Conservation (phyloP, 495 filamentous ascomycete species). For the Xylaria venustula region DNA sequence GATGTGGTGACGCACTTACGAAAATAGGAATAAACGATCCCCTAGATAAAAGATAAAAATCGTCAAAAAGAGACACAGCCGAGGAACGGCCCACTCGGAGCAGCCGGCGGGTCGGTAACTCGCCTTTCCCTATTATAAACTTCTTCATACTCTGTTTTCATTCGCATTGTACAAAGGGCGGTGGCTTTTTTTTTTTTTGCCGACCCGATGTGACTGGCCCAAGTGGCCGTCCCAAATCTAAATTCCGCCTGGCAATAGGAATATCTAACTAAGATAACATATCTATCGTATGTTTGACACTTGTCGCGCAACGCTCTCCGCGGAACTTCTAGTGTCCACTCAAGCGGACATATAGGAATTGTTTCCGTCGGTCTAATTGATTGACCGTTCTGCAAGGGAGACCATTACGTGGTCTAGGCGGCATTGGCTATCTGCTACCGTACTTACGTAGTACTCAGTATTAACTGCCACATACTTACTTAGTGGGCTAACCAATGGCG, state of each 20-base stretch:
- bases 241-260: neutral
- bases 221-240: too few relatives aligned
- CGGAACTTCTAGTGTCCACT: neutral
- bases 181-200: too few relatives aligned
- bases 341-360: neutral
- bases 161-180: neutral
- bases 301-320: neutral
- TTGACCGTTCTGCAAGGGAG: neutral
- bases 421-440: too few relatives aligned
- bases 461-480: too few relatives aligned
- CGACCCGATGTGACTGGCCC: too few relatives aligned
- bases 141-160: too few relatives aligned
- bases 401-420: too few relatives aligned
- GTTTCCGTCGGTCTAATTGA: conserved; percentile 5
- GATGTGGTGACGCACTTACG: too few relatives aligned
- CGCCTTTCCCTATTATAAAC: neutral
- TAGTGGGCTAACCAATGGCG: too few relatives aligned
- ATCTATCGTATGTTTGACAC: neutral
- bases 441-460: too few relatives aligned
- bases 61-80: neutral
- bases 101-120: neutral
- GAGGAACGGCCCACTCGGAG: neutral
- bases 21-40: too few relatives aligned
- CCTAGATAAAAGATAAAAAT: neutral
- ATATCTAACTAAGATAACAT: too few relatives aligned